A percentile compares a stretch with the other conserved stretches of the same genome.
Evolutionary conservation across 345 rosid genomes (phyloP).

Genomic region (Kandelia obovata): DNA sequence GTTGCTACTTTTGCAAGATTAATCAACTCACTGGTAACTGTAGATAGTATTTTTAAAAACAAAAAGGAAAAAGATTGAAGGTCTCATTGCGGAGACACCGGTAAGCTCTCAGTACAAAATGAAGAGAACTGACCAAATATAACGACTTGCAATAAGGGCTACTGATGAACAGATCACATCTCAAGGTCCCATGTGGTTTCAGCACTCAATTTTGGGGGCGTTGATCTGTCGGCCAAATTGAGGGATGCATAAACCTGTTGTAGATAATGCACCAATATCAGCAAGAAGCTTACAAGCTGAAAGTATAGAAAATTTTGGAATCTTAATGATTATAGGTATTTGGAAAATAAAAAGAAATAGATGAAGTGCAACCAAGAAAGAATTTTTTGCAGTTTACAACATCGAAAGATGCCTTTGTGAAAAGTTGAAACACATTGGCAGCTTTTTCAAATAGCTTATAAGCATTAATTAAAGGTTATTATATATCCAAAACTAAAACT

Average conservation of each 20-base stretch:
- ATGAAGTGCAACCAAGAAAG: background rate
- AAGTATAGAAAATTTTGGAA: background rate
- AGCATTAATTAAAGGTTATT: too few relatives aligned
- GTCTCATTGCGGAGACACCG: background rate
- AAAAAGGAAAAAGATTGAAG: background rate
- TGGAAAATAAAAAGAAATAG: too few relatives aligned
- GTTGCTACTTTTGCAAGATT: background rate
- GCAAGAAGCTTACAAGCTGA: background rate
- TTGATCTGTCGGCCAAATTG: constrained; percentile 59
- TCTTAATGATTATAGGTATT: background rate
- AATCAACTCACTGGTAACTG: constrained; percentile 14
- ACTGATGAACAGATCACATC: constrained; percentile 30
- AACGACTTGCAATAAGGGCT: background rate
- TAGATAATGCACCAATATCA: constrained; percentile 3
- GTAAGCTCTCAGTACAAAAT: constrained; percentile 18
- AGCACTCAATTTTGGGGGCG: constrained; percentile 62
- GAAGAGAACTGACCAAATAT: constrained; percentile 11
- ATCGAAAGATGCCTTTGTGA: background rate
- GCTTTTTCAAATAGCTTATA: too few relatives aligned
- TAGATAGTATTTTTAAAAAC: background rate
- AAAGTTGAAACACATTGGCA: background rate
- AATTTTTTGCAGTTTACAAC: background rate
- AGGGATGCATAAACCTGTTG: constrained; percentile 58
- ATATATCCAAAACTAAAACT: too few relatives aligned
- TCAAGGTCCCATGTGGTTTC: constrained; percentile 80